Base-by-base conservation (phyloP, 2,329 filamentous ascomycete genomes). In the Ploettnerulaceae sp. region DNA sequence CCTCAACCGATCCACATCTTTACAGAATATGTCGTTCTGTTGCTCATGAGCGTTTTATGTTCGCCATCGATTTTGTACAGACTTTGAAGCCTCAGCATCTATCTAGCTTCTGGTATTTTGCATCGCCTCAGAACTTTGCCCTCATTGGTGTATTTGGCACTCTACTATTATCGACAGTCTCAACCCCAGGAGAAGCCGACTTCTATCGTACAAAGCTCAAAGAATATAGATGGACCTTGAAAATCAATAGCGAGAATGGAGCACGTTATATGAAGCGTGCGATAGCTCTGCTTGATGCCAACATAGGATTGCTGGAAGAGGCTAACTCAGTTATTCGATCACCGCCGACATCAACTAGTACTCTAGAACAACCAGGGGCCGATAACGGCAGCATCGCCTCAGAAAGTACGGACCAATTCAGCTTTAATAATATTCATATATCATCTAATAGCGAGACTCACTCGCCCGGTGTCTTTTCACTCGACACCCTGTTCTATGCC, bases 51-150 rank as follows among this genome's bases (percentile, higher is more conserved):
- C 64, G 69, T 4, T 61, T 72, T 2, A 66, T 69, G 35, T 59
- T 59, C 39, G 69, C 68, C 0, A 69, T 70, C 12, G 61, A 64
- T 26, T 64, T 72, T 28, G 62, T 72, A 1, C 65, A 67, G 12
- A 66, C 63, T 3, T 53, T 71, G 5, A 67, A 68, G n/a, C 69
- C 69, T 3, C 69, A 71, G 41, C 70, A 72, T 31, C 65, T 70
- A 1, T 69, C 69, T 11, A 68, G 67, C 5, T 71, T 72, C 44
- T 72, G 70, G 70, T 69, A 69, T 47, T 70, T 70, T 34, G 66
- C 67, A 2, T 68, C 70, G 0, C 64, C 69, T 0, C 69, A 70
- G 15, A 69, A 69, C 47, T 68, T 70, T 18, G 69, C 69, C 3
- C 62, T 68, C 45, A 66, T 72, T 1, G 66, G 67, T 22, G 67